phyloP scores from a whole-genome alignment of 192 early-diverging fungal genomes.

The Umbelopsis isabellina region DNA sequence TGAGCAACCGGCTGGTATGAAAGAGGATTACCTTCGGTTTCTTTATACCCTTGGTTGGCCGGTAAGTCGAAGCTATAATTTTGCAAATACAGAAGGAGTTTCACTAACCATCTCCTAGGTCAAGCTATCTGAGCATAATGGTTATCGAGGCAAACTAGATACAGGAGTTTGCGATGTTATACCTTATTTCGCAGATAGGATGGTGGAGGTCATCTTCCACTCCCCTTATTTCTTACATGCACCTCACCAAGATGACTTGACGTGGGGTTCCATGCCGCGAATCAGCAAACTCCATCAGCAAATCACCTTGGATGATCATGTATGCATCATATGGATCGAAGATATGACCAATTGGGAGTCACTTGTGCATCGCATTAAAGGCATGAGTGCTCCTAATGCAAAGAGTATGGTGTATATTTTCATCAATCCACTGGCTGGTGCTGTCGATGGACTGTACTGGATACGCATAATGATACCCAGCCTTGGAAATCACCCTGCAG shows the following conservation, averaged over 20 bases:
- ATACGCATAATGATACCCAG: conserved; percentile 60
- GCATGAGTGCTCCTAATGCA: conserved; percentile 11
- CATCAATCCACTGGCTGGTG: conserved; percentile 66
- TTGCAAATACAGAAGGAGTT: not conserved
- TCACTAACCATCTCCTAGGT: conserved; percentile 36
- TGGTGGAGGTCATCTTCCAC: conserved; percentile 72
- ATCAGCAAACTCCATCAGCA: conserved; percentile 43
- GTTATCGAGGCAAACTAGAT: conserved; percentile 65
- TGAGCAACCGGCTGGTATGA: conserved; percentile 42
- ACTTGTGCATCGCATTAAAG: conserved; percentile 50
- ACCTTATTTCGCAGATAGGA: conserved; percentile 72
- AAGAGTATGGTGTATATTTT: conserved; percentile 61
- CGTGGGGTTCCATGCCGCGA: conserved; percentile 1
- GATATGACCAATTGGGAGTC: conserved; percentile 49
- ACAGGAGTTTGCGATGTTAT: conserved; percentile 56
- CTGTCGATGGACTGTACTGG: conserved; percentile 66
- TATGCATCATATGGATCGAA: conserved; percentile 76
- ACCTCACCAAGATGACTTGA: conserved; percentile 20
- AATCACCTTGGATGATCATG: conserved; percentile 63
- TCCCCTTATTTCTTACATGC: conserved; percentile 62
- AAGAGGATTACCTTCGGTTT: conserved; percentile 69
- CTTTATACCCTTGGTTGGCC: conserved; percentile 75
- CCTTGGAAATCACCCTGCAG: conserved; percentile 24
- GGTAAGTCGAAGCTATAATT: conserved; percentile 37
- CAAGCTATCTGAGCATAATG: conserved; percentile 58